Base-by-base conservation (phyloP, 2,329 filamentous ascomycete species). In the Aspergillus flavus region DNA sequence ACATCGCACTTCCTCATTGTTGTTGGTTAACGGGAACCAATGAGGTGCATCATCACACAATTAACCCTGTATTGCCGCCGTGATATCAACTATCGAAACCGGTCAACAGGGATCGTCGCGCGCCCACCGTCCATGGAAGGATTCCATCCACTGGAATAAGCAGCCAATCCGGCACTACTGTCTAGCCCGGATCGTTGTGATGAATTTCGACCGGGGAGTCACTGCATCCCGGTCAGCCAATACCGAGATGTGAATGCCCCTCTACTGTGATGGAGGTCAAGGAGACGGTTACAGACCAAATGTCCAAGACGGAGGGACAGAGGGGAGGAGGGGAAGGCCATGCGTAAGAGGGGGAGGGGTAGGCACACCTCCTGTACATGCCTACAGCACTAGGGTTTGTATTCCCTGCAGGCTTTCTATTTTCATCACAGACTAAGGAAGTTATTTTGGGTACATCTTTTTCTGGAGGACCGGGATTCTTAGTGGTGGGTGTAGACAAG, bases 31-130 rank as follows among this genome's bases (percentile, higher is more conserved):
- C 9, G 7, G 6, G 7, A 21, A 11, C 48, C 16, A 52, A 65
- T 61, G 58, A 66, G 54, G 39, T 46, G 60, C 62, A 61, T 48
- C 39, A 61, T 64, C 65, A 66, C 65, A 67, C 65, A 63, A 43
- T 36, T 56, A 46, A 57, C 43, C 39, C 39, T n/a, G 36, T 41
- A 19, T 66, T 66, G 63, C 59, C 64, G 65, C 65, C 56, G 65
- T 66, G 65, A 64, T 66, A 61, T 60, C 63, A 59, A 39, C 55
- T 2, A 32, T 32, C 19, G 16, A n/a, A n/a, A 12, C 48, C 19
- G 19, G 48, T 32, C 28, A 21, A 21, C 16, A 52, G 16, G 48
- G 48, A 52, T 52, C 28, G 19, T 52, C 48, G 48, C 26, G 4
- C 28, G 16, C n/a, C 48, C 9, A 52, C 48, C 16, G 16, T 52